These are phyloP conservation scores for Chrysosporium keratinophilum DNA, from an alignment of 2,329 filamentous ascomycete genomes.

Conservation along the genomic window DNA sequence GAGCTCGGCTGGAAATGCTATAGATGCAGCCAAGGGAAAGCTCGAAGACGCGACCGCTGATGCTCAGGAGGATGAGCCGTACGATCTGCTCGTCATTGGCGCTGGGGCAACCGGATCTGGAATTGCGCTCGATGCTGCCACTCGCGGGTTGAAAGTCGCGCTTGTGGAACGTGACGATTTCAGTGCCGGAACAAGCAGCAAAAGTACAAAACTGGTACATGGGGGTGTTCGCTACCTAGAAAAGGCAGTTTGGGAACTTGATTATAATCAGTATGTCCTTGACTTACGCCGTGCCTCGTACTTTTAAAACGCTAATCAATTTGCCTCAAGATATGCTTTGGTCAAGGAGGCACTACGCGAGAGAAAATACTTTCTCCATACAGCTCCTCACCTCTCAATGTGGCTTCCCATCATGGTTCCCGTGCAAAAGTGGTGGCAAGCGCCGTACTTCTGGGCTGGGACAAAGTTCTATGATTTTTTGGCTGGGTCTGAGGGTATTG, in stretches of 20 bases:
- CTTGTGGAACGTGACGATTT: conserved; percentile 78
- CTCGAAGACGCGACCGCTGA: not conserved
- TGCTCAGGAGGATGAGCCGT: conserved; percentile 44
- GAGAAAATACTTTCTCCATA: conserved; percentile 72
- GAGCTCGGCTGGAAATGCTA: conserved; percentile 12
- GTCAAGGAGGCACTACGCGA: conserved; percentile 74
- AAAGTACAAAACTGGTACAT: conserved; percentile 79
- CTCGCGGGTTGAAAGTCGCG: conserved; percentile 67
- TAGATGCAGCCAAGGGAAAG: not conserved
- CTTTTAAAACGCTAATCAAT: not conserved
- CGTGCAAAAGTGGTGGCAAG: conserved; percentile 73
- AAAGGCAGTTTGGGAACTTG: conserved; percentile 75
- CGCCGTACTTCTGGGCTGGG: conserved; percentile 60
- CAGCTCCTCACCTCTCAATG: conserved; percentile 67
- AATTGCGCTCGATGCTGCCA: conserved; percentile 71
- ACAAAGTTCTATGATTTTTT: conserved; percentile 77
- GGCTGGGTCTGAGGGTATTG: conserved; percentile 71
- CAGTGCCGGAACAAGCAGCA: conserved; percentile 69
- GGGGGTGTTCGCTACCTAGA: conserved; percentile 76
- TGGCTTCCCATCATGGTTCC: conserved; percentile 79
- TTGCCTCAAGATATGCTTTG: conserved; percentile 46
- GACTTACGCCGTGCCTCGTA: not conserved
- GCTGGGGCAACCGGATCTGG: conserved; percentile 70
- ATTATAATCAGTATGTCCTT: conserved; percentile 59
- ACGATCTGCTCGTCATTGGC: conserved; percentile 69